phyloP scores from a whole-genome alignment of 129 eudicot genomes.

The Chrysanthemum makinoi region DNA sequence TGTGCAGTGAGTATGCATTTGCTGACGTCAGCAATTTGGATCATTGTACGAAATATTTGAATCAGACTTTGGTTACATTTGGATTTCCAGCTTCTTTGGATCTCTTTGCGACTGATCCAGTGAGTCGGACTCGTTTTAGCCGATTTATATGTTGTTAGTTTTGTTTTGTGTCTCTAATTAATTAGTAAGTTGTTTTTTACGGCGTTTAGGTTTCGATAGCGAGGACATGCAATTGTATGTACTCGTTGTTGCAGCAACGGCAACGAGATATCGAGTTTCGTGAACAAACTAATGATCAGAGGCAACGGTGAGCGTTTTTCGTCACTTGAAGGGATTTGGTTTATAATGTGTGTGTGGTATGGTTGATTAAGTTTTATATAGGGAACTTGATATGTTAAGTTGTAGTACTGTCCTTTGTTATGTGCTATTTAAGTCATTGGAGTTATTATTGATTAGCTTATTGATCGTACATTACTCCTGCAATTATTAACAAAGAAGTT shows the following conservation, averaged over 20 bases:
- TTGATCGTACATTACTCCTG: no score
- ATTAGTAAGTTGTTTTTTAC: neutral
- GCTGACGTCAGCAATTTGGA: conserved; percentile 85
- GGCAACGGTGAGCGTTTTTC: conserved; percentile 64
- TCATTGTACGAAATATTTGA: conserved; percentile 90
- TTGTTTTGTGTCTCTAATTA: neutral
- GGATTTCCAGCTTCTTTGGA: conserved; percentile 98
- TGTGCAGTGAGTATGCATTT: conserved; percentile 64
- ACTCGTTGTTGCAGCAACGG: conserved; percentile 92
- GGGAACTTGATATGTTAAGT: conserved; percentile 17
- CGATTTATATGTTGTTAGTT: conserved; percentile 10
- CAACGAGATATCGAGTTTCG: conserved; percentile 91
- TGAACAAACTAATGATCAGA: conserved; percentile 89
- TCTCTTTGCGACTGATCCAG: conserved; percentile 96
- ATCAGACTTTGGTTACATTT: conserved; percentile 81
- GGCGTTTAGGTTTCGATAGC: conserved; percentile 93
- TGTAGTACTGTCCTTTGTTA: neutral
- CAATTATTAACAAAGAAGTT: no score
- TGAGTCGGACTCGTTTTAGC: conserved; percentile 26
- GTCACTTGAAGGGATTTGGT: neutral
- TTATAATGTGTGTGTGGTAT: no score
- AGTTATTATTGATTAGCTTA: no score
- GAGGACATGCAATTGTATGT: conserved; percentile 85
- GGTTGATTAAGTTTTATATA: conserved; percentile 7
- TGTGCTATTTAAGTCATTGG: conserved; percentile 8